Evolutionary conservation across 345 rosid genomes (phyloP).

Genomic region (Aquilaria malaccensis): DNA sequence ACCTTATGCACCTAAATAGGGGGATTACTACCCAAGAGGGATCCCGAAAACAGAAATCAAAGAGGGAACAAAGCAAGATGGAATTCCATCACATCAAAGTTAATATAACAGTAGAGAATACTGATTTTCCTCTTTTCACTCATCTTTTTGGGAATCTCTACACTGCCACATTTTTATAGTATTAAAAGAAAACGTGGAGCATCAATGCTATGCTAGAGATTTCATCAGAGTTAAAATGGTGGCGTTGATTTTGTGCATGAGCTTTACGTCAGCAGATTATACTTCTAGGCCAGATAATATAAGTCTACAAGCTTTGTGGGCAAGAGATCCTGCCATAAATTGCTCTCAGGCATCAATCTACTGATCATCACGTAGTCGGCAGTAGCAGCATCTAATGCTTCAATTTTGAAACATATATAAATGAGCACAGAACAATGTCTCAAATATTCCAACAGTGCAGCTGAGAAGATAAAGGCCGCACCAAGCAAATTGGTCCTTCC

Average conservation of each 20-base stretch:
- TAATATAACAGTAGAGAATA: conserved; percentile 23
- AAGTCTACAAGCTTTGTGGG: too few species aligned
- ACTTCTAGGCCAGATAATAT: too few species aligned
- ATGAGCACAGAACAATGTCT: conserved; percentile 20
- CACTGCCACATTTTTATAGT: not conserved
- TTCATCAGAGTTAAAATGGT: too few species aligned
- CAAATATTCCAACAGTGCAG: conserved; percentile 10
- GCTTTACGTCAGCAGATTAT: too few species aligned
- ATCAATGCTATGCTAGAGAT: not conserved
- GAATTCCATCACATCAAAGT: conserved; percentile 47
- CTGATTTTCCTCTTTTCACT: conserved; percentile 25
- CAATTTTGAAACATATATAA: conserved; percentile 13
- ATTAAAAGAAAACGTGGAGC: not conserved
- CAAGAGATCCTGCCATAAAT: not conserved
- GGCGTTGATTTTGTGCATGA: too few species aligned
- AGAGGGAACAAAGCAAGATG: conserved; percentile 39
- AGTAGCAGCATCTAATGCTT: conserved; percentile 25
- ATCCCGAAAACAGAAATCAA: too few species aligned
- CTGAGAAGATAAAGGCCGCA: conserved; percentile 1
- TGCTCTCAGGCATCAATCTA: not conserved
- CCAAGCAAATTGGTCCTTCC: too few species aligned
- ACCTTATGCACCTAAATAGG: conserved; percentile 13
- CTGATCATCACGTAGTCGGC: not conserved
- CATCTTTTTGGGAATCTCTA: too few species aligned
- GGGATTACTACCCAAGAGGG: conserved; percentile 25